phyloP scores from a whole-genome alignment of 805 yeast species.

The Jamesozyma piceae region DNA sequence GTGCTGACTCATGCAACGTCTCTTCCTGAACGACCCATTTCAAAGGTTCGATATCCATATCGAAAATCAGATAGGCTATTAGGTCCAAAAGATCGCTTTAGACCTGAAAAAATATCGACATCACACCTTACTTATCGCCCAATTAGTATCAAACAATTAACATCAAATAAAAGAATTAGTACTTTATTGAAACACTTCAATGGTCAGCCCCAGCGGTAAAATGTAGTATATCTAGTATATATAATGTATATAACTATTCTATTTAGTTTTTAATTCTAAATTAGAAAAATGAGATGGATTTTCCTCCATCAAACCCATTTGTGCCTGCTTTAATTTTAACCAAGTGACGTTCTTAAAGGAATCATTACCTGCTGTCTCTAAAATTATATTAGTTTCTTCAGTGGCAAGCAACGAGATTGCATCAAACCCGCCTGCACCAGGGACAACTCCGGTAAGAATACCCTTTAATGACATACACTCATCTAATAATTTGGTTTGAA shows the following conservation, averaged over 20 bases:
- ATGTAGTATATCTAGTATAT: no score
- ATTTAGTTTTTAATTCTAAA: slow-evolving; percentile 5
- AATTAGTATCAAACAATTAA: background rate
- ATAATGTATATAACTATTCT: no score
- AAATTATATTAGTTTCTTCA: slow-evolving; percentile 32
- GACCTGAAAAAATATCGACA: background rate
- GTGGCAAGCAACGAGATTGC: slow-evolving; percentile 71
- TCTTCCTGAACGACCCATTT: slow-evolving; percentile 1
- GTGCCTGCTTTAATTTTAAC: slow-evolving; percentile 59
- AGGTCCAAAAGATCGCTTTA: slow-evolving; percentile 1
- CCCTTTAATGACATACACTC: slow-evolving; percentile 51
- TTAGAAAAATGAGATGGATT: slow-evolving; percentile 23
- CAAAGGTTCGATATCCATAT: background rate
- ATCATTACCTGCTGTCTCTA: slow-evolving; percentile 20
- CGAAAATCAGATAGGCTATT: slow-evolving; percentile 5
- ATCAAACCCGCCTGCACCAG: slow-evolving; percentile 98
- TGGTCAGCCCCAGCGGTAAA: no score
- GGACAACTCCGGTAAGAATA: slow-evolving; percentile 90
- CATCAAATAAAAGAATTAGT: background rate
- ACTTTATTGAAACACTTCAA: no score
- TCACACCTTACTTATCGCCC: background rate
- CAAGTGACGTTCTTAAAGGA: slow-evolving; percentile 47
- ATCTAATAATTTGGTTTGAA: slow-evolving; percentile 65
- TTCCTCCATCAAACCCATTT: slow-evolving; percentile 48
- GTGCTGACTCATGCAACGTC: background rate